phyloP scores from a whole-genome alignment of 371 early-diverging fungal genomes.

The Chytridium lagenaria region DNA sequence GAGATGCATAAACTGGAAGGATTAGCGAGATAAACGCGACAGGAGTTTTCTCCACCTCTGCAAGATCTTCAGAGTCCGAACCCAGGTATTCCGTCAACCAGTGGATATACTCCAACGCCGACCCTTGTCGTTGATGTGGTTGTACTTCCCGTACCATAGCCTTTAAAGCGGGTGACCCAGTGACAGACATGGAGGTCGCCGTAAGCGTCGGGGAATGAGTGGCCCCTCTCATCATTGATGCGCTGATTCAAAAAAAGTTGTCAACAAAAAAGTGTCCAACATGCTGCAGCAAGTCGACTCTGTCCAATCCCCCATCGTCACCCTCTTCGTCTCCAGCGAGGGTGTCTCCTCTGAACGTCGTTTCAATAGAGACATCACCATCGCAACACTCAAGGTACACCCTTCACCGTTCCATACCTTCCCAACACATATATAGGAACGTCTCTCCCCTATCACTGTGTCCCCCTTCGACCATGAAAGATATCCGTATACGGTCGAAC shows the following conservation, averaged over 20 bases:
- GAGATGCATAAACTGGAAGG: neutral
- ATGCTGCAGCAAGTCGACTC: constrained; percentile 13
- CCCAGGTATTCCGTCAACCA: neutral
- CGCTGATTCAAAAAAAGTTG: too few relatives aligned
- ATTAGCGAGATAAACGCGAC: too few relatives aligned
- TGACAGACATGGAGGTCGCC: too few relatives aligned
- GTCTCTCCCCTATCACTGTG: constrained; percentile 89
- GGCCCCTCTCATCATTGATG: too few relatives aligned
- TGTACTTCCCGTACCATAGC: too few relatives aligned
- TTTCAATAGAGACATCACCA: constrained; percentile 76
- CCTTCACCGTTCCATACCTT: too few relatives aligned
- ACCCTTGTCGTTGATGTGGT: too few relatives aligned
- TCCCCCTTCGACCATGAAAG: constrained; percentile 73
- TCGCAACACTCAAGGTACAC: constrained; percentile 73
- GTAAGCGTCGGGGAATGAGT: too few relatives aligned
- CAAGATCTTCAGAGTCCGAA: neutral
- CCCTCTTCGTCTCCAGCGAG: constrained; percentile 75
- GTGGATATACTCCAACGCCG: neutral
- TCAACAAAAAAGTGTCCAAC: too few relatives aligned
- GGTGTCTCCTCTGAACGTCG: constrained; percentile 77
- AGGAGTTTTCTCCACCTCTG: neutral
- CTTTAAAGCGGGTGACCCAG: too few relatives aligned
- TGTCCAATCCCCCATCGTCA: constrained; percentile 57
- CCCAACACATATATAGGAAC: neutral
- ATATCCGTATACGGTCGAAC: constrained; percentile 60